Conservation (phyloP, 768 basidiomycete species). For the Mycena venus region DNA sequence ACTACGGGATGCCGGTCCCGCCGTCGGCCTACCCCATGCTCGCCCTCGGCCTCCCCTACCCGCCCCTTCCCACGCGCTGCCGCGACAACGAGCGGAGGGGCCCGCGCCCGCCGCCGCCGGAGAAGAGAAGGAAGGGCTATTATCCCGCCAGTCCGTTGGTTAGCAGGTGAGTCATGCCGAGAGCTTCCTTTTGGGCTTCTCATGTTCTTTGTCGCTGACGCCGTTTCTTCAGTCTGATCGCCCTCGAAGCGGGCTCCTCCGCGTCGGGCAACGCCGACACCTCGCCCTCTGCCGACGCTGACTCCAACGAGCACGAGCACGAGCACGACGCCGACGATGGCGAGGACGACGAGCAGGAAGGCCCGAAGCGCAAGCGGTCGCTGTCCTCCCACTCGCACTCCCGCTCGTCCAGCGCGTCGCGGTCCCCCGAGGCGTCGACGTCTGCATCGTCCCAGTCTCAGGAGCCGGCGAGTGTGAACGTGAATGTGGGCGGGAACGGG, state of each 20-base stretch:
- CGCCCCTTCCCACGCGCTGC: background rate
- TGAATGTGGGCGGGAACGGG: background rate
- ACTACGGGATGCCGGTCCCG: background rate
- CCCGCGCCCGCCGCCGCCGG: background rate
- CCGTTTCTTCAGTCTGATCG: no score
- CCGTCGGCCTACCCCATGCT: background rate
- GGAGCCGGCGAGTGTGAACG: background rate
- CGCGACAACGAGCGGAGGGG: background rate
- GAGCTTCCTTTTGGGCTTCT: no score
- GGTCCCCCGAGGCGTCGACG: background rate
- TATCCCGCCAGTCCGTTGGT: background rate
- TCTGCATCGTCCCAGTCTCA: background rate
- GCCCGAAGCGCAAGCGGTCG: no score
- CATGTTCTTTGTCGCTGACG: no score
- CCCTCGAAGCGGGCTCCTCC: no score
- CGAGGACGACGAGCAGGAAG: background rate
- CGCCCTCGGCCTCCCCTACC: background rate
- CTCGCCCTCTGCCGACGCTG: background rate
- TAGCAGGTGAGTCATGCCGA: background rate
- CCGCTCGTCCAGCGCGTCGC: background rate
- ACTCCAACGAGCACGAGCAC: background rate
- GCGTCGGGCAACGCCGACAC: background rate
- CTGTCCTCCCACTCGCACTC: background rate
- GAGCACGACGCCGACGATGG: background rate
- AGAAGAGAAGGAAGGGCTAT: background rate